These are phyloP conservation scores for Fusarium verrucosum DNA, from an alignment of 2,329 filamentous ascomycete genomes.

Conservation along the genomic window DNA sequence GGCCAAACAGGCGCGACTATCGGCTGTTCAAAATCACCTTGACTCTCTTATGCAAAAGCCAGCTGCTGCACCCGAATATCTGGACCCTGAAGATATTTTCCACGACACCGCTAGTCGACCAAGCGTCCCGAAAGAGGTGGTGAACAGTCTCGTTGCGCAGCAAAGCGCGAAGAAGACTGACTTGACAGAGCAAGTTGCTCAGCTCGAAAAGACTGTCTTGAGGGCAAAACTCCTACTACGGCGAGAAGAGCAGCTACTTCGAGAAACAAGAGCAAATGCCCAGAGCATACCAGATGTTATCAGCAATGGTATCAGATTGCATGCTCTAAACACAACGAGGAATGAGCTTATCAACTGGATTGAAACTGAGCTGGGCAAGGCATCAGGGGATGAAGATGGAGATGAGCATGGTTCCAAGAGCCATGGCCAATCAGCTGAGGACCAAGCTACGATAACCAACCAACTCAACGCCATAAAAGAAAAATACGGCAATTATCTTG, in stretches of 20 bases:
- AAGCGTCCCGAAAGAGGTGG: conserved; percentile 61
- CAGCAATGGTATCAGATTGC: conserved; percentile 55
- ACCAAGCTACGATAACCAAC: conserved; percentile 48
- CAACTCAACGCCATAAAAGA: conserved; percentile 59
- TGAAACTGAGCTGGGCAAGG: conserved; percentile 67
- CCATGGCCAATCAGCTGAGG: conserved; percentile 29
- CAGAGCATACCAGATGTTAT: conserved; percentile 51
- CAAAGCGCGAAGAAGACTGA: conserved; percentile 52
- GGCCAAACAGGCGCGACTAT: conserved; percentile 61
- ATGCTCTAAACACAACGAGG: conserved; percentile 65
- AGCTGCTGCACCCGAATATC: conserved; percentile 59
- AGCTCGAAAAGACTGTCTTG: conserved; percentile 67
- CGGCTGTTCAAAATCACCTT: conserved; percentile 61
- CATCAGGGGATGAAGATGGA: conserved; percentile 52
- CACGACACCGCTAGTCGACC: conserved; percentile 56
- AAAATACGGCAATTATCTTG: conserved; percentile 65
- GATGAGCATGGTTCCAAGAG: conserved; percentile 41
- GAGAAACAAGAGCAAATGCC: conserved; percentile 55
- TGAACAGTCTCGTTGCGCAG: conserved; percentile 60
- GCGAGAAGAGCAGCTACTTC: conserved; percentile 65
- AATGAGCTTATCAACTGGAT: conserved; percentile 72
- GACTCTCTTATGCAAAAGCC: conserved; percentile 62
- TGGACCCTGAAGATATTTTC: conserved; percentile 61
- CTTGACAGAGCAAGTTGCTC: conserved; percentile 58
- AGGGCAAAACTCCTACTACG: conserved; percentile 66